Evolutionary conservation across 495 filamentous ascomycete genomes (phyloP).

Genomic region (Annulohypoxylon stygium): DNA sequence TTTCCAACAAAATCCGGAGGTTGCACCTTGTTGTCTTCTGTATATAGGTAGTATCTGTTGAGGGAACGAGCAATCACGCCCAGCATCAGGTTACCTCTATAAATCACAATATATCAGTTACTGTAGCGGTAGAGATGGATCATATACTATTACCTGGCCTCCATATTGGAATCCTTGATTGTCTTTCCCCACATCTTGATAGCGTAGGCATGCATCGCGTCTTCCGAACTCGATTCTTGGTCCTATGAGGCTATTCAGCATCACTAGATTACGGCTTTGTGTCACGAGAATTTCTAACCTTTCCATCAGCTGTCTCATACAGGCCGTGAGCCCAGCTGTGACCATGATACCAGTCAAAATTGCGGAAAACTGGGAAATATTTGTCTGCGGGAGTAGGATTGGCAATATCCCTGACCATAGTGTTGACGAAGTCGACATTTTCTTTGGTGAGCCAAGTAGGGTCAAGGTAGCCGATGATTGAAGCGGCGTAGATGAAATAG

Average conservation of each 20-base stretch:
- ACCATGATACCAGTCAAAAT: constrained; percentile 94
- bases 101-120: constrained; percentile 11
- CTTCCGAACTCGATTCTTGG: constrained; percentile 91
- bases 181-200: constrained; percentile 94
- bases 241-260: constrained; percentile 60
- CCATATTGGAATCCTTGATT: constrained; percentile 81
- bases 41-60: constrained; percentile 84
- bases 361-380: constrained; percentile 86
- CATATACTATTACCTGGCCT: constrained; percentile 69
- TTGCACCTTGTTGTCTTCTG: constrained; percentile 76
- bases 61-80: constrained; percentile 77
- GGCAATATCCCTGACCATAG: constrained; percentile 79
- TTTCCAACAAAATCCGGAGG: constrained; percentile 83
- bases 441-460: constrained; percentile 73
- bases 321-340: constrained; percentile 97
- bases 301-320: constrained; percentile 91
- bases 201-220: constrained; percentile 87
- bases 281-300: constrained; percentile 53
- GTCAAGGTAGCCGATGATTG: constrained; percentile 86
- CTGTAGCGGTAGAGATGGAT: not conserved
- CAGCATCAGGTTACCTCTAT: constrained; percentile 82
- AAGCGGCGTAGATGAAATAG: constrained; percentile 91
- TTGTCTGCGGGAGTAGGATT: constrained; percentile 79
- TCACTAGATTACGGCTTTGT: not conserved
- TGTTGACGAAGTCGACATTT: constrained; percentile 86